These are phyloP conservation scores for Rubus parviflorus DNA, from an alignment of 306 rosid species.

Conservation along the genomic window DNA sequence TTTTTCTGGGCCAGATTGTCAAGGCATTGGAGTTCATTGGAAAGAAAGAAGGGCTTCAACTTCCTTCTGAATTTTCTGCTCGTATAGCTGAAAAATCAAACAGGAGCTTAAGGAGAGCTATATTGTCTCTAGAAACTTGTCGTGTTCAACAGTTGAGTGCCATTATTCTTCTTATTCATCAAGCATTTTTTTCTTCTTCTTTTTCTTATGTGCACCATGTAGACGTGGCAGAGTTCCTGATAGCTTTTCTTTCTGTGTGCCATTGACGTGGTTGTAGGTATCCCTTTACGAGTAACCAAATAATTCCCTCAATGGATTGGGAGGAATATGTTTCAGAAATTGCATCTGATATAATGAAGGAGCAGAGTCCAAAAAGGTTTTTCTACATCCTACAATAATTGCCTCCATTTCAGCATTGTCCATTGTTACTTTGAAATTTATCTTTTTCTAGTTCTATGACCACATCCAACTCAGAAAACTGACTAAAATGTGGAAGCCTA, in stretches of 20 bases:
- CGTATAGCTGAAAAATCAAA: constrained; percentile 82
- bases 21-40: constrained; percentile 72
- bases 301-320: constrained; percentile 92
- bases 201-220: background rate
- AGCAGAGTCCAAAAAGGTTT: constrained; percentile 97
- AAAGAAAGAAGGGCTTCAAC: constrained; percentile 80
- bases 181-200: background rate
- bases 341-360: constrained; percentile 92
- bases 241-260: constrained; percentile 22
- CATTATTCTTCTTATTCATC: constrained; percentile 9
- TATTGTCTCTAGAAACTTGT: constrained; percentile 85
- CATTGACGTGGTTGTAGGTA: constrained; percentile 52
- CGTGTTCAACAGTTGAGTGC: constrained; percentile 82
- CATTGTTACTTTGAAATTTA: background rate
- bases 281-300: constrained; percentile 75
- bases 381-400: constrained; percentile 6
- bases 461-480: background rate
- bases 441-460: background rate
- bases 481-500: background rate
- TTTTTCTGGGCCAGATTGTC: constrained; percentile 50
- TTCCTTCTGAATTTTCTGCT: constrained; percentile 73
- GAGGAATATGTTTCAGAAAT: constrained; percentile 89
- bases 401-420: background rate
- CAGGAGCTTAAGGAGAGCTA: constrained; percentile 80
- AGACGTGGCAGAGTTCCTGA: constrained; percentile 24